A percentile compares a stretch with the other conserved stretches of the same genome.
Conservation (phyloP, 2,329 filamentous ascomycete species). For the Cryphonectria japonica region DNA sequence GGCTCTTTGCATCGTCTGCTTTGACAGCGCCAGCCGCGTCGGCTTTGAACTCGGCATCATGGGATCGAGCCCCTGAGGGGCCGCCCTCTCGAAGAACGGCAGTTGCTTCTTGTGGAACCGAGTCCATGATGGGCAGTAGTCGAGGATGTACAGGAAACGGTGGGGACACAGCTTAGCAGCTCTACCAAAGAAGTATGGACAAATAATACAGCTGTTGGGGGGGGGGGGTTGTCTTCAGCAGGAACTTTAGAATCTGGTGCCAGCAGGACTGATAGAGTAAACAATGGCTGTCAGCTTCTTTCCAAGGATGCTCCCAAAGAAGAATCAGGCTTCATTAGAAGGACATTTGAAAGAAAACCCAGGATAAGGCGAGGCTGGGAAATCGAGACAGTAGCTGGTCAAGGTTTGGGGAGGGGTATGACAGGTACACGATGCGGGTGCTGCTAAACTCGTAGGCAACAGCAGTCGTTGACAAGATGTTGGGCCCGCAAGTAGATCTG, state of each 20-base stretch:
- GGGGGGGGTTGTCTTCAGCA: background rate
- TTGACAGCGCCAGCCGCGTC: constrained; percentile 2
- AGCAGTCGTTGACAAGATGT: background rate
- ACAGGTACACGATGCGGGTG: too few relatives aligned
- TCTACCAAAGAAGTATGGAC: background rate
- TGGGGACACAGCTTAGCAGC: too few relatives aligned
- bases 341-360: background rate
- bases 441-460: background rate
- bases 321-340: background rate
- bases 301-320: background rate
- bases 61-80: constrained; percentile 7
- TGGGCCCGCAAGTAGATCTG: background rate
- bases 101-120: constrained; percentile 11
- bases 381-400: background rate
- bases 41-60: constrained; percentile 19
- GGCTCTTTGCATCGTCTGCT: constrained; percentile 9
- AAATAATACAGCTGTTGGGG: background rate
- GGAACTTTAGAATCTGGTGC: background rate
- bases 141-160: background rate
- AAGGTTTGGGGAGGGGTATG: background rate
- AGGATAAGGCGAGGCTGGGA: background rate
- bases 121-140: constrained; percentile 14
- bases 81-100: constrained; percentile 21
- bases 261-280: background rate
- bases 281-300: background rate